These are phyloP conservation scores for Camellia oleifera DNA, from an alignment of 179 eudicot genomes.

Conservation along the genomic window DNA sequence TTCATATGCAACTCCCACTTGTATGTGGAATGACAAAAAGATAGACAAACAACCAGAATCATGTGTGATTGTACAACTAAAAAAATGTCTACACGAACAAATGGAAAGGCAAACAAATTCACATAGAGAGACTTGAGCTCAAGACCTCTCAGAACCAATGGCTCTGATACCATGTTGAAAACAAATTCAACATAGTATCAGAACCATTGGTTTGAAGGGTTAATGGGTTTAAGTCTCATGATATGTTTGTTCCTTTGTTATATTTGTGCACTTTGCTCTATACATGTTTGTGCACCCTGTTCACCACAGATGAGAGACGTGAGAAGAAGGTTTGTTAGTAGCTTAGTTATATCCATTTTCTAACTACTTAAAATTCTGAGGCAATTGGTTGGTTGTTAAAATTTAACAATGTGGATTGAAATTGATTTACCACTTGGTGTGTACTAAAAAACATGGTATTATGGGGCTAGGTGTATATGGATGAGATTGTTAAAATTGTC, in stretches of 20 bases:
- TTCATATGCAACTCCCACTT: neutral
- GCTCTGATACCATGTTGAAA: neutral
- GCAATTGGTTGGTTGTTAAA: neutral
- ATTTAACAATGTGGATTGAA: neutral
- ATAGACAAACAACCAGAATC: neutral
- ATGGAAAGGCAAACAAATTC: neutral
- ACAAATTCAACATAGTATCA: neutral
- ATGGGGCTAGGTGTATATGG: too few relatives aligned
- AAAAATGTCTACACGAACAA: neutral
- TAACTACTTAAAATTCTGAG: neutral
- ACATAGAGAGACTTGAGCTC: constrained; percentile 1
- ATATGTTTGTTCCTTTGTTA: neutral
- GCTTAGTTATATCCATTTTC: neutral
- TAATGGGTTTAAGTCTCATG: neutral
- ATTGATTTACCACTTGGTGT: neutral
- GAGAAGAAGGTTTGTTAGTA: too few relatives aligned
- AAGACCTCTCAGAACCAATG: neutral
- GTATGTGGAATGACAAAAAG: neutral
- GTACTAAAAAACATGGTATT: too few relatives aligned
- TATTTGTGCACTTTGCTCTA: neutral
- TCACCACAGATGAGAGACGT: neutral
- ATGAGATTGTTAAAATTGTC: too few relatives aligned
- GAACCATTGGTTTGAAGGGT: neutral
- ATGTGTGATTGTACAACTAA: neutral
- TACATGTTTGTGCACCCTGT: neutral